Base-by-base conservation (phyloP, 2,329 filamentous ascomycete species). In the Moelleriella libera region DNA sequence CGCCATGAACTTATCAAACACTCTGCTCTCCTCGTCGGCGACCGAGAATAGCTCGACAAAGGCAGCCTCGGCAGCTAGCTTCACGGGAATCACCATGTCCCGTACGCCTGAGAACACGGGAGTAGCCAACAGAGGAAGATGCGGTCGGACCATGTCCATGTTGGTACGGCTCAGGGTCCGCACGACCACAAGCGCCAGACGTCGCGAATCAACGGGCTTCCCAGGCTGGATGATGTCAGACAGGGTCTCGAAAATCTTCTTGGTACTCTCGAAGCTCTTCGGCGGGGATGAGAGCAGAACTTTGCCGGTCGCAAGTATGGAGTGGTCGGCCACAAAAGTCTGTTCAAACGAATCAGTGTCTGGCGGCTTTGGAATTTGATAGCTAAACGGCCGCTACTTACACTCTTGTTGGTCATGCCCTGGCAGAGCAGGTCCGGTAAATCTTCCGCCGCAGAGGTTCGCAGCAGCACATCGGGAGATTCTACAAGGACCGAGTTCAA, bases 31-130 rank as follows among this genome's bases (percentile, higher is more conserved):
- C 52, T 89, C 83, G 43, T 95, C 87, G 1, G 89, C 87, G 1
- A 97, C 89, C 42, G 79, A 81, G 69, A 98, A 97, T 5, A 97
- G 74, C 45, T 88, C 80, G 48, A 98, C 76, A 65, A 98, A 97
- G 0, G 90, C 88, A 10, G 89, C 90, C 67, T 98, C 92, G 2
- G 92, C 90, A 0, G 90, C 84, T 30, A 98, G 74, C 67, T 98
- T 98, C 60, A 98, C 83, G 1, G 94, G 94, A 52, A 98, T 97
- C 5, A 97, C 82, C 8, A 81, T 74, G 63, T 98, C 92, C 49
- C 94, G 81, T 30, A 98, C 92, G 47, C 85, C 85, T 41, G 85
- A 81, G 63, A 98, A 98, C 43, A 97, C 76, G 1, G 88, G 81
- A 1, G 83, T 82, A 2, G 86, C 83, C n/a, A 98, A 75, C 3